Conservation (phyloP, 2,329 filamentous ascomycete genomes). For the Massarina eburnea region DNA sequence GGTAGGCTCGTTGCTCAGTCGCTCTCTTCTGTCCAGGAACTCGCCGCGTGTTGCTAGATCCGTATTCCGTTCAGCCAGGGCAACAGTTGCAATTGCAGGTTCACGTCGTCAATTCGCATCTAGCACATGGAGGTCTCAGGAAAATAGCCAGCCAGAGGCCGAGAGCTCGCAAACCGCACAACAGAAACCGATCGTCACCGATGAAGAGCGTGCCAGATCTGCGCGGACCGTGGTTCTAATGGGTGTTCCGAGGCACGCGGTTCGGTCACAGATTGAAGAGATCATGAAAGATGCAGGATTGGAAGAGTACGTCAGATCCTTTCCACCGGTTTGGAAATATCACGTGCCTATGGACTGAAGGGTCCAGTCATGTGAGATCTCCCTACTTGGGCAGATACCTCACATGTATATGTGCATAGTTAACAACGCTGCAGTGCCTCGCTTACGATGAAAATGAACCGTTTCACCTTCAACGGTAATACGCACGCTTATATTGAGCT, state of each 20-base stretch:
- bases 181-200: background rate
- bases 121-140: slow-evolving; percentile 7
- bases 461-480: slow-evolving; percentile 19
- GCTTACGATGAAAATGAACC: slow-evolving; percentile 19
- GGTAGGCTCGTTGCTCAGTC: slow-evolving; percentile 11
- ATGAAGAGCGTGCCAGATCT: slow-evolving; percentile 1
- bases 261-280: slow-evolving; percentile 14
- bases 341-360: slow-evolving; percentile 3
- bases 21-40: slow-evolving; percentile 13
- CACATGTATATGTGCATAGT: background rate
- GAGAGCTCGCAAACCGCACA: background rate
- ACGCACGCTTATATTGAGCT: slow-evolving; percentile 19
- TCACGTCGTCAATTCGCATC: slow-evolving; percentile 16
- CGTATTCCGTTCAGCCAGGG: slow-evolving; percentile 9
- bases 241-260: slow-evolving; percentile 9
- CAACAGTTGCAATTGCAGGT: slow-evolving; percentile 7
- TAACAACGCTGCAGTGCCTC: slow-evolving; percentile 14
- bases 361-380: background rate
- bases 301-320: slow-evolving; percentile 18
- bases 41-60: slow-evolving; percentile 13
- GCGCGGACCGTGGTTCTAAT: slow-evolving; percentile 15
- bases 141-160: slow-evolving; percentile 1
- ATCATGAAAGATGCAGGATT: slow-evolving; percentile 17
- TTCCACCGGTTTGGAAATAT: background rate
- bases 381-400: background rate